Conservation (phyloP, 1,139 yeast genomes). For the Kluyveromyces sp. region DNA sequence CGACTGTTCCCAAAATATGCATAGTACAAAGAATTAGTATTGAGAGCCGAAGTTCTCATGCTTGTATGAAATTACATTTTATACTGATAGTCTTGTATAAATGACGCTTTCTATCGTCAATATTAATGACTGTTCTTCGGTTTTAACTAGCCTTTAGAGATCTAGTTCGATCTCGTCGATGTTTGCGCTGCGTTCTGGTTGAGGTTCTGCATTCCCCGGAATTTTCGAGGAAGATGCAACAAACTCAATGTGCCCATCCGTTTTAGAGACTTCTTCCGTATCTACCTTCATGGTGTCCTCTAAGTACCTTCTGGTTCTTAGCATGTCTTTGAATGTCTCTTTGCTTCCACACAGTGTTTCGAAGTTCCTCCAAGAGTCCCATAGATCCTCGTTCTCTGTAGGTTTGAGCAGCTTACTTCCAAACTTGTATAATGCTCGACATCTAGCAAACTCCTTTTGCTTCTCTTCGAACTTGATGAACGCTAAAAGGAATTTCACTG, state of each 20-base stretch:
- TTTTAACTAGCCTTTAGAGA: slow-evolving; percentile 28
- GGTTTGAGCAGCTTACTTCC: slow-evolving; percentile 46
- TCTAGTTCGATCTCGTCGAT: slow-evolving; percentile 68
- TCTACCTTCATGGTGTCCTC: slow-evolving; percentile 37
- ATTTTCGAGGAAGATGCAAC: slow-evolving; percentile 28
- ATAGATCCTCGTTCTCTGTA: slow-evolving; percentile 33
- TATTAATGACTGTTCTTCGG: too few species aligned
- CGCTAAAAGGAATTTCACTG: slow-evolving; percentile 18
- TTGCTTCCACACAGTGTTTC: slow-evolving; percentile 69
- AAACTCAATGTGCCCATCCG: slow-evolving; percentile 44
- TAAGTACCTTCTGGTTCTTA: slow-evolving; percentile 54
- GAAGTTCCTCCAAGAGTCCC: slow-evolving; percentile 68
- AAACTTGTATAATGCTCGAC: slow-evolving; percentile 50
- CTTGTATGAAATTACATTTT: too few species aligned
- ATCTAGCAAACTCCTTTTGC: slow-evolving; percentile 37
- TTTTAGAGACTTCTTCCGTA: slow-evolving; percentile 30
- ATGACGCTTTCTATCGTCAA: too few species aligned
- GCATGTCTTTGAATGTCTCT: slow-evolving; percentile 66
- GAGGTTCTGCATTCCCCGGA: slow-evolving; percentile 5
- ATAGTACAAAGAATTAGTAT: background rate
- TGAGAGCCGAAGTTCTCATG: too few species aligned
- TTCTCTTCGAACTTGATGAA: slow-evolving; percentile 29
- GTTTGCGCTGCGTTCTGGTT: slow-evolving; percentile 32
- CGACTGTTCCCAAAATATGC: background rate
- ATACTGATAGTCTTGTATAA: too few species aligned